These are phyloP conservation scores for Fusarium staphyleae DNA, from an alignment of 2,329 filamentous ascomycete species.

Conservation along the genomic window DNA sequence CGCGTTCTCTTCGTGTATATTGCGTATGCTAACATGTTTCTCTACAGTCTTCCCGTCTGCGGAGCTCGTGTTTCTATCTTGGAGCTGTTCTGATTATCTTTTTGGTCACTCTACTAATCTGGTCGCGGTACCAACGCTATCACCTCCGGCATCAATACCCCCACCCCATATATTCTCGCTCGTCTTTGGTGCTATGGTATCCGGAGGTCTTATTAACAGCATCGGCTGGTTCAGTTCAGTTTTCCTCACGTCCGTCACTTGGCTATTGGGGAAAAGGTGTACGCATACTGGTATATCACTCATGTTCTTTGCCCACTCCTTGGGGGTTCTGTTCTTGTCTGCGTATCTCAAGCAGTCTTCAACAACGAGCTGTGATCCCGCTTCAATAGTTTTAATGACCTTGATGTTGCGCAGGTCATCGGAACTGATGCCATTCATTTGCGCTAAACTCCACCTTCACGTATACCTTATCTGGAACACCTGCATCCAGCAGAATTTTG, in stretches of 20 bases:
- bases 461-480: too few species aligned
- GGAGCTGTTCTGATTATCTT: constrained; percentile 12
- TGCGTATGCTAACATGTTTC: not conserved
- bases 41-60: not conserved
- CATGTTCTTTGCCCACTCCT: constrained; percentile 10
- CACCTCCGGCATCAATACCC: constrained; percentile 3
- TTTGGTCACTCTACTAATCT: constrained; percentile 1
- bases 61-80: constrained; percentile 28
- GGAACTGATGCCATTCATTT: not conserved
- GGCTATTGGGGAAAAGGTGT: constrained; percentile 4
- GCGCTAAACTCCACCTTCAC: not conserved
- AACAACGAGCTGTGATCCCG: constrained; percentile 7
- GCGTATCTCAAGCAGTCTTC: constrained; percentile 8
- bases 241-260: constrained; percentile 10
- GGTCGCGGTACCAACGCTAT: constrained; percentile 9
- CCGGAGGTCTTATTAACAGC: constrained; percentile 6
- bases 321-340: constrained; percentile 12
- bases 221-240: constrained; percentile 11
- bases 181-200: not conserved
- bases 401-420: not conserved
- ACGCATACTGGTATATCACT: constrained; percentile 1
- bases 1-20: too few species aligned
- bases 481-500: too few species aligned
- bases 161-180: not conserved
- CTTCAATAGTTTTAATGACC: not conserved